Conservation (phyloP, 257 asterid species). For the Catharanthus roseus region DNA sequence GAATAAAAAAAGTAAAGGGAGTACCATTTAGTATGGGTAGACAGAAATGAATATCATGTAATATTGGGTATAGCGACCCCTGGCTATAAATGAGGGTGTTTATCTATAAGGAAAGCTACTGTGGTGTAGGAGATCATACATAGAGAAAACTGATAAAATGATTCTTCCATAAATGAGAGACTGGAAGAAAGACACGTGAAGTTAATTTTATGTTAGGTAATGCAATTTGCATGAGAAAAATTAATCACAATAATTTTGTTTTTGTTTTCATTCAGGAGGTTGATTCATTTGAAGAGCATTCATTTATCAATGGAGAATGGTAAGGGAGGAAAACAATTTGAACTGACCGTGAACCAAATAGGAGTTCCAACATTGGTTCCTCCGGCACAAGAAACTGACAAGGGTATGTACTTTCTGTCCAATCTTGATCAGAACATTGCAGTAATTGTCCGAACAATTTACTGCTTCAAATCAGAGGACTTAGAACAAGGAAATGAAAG, state of each 20-base stretch:
- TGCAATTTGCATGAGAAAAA: constrained; percentile 14
- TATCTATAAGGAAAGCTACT: too few relatives aligned
- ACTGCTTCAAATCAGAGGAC: constrained; percentile 56
- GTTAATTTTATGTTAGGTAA: background rate
- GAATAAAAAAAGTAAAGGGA: too few relatives aligned
- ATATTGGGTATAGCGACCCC: too few relatives aligned
- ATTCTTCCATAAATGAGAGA: too few relatives aligned
- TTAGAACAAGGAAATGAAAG: constrained; percentile 50
- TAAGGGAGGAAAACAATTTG: constrained; percentile 21
- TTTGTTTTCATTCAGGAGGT: constrained; percentile 12
- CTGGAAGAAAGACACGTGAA: too few relatives aligned
- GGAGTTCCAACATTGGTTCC: constrained; percentile 48
- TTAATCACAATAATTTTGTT: background rate
- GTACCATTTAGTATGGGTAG: too few relatives aligned
- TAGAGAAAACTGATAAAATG: too few relatives aligned
- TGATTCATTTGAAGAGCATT: background rate
- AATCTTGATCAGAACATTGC: constrained; percentile 89
- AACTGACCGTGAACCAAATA: constrained; percentile 49
- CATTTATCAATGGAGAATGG: constrained; percentile 49
- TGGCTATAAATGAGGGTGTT: too few relatives aligned
- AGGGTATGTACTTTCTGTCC: constrained; percentile 57
- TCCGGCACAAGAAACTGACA: constrained; percentile 59
- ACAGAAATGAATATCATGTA: too few relatives aligned
- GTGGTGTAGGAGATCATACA: too few relatives aligned
- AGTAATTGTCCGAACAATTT: constrained; percentile 66